Percentiles rank a stretch among this genome's conserved stretches.
phyloP scores from a whole-genome alignment of 306 rosid genomes.

The Ceratonia siliqua region DNA sequence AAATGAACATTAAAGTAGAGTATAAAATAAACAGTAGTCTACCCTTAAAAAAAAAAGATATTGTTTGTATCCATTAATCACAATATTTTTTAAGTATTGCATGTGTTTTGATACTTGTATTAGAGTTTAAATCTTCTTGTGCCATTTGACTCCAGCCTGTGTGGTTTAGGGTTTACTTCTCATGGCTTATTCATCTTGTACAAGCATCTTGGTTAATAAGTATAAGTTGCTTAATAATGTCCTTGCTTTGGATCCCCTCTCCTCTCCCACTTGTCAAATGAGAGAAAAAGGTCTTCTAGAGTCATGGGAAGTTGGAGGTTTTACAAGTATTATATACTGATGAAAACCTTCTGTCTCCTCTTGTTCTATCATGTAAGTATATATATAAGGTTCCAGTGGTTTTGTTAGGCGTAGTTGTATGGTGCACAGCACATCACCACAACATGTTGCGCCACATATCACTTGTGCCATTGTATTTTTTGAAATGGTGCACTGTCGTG shows the following conservation, averaged over 20 bases:
- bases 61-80: background rate
- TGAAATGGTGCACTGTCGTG: too few relatives aligned
- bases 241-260: slow-evolving; percentile 8
- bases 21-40: background rate
- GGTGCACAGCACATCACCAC: background rate
- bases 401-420: background rate
- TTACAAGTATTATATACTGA: slow-evolving; percentile 7
- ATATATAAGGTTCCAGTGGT: background rate
- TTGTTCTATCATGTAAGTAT: background rate
- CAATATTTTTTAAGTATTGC: background rate
- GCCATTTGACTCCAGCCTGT: slow-evolving; percentile 14
- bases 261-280: background rate
- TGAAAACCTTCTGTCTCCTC: background rate
- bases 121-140: slow-evolving; percentile 18
- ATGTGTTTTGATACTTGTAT: background rate
- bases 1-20: background rate
- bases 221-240: background rate
- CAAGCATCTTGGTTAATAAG: background rate
- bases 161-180: slow-evolving; percentile 8
- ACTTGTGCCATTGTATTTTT: too few relatives aligned
- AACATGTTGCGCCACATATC: too few relatives aligned
- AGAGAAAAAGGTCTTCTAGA: background rate
- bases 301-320: background rate
- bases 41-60: background rate
- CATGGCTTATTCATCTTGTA: slow-evolving; percentile 1